A percentile compares a stretch with the other conserved stretches of the same genome.
Conservation (phyloP, 140 eudicot species). For the Anethum foeniculum region DNA sequence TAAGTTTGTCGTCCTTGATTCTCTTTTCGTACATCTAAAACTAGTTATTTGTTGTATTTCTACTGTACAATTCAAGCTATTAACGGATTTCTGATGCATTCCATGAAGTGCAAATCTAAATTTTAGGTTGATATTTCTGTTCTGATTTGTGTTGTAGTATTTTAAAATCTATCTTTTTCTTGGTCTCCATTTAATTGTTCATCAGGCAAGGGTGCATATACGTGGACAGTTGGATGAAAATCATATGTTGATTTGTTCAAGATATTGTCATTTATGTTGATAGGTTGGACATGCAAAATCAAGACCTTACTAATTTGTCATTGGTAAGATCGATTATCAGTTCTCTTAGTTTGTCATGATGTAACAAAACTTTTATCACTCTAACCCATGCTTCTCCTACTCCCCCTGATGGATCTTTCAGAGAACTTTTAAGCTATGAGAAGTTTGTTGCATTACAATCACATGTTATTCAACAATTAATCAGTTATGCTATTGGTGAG, state of each 20-base stretch:
- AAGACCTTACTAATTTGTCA: conserved; percentile 41
- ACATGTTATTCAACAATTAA: conserved; percentile 40
- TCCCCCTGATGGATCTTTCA: conserved; percentile 49
- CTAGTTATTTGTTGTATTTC: not conserved
- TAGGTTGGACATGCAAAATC: conserved; percentile 47
- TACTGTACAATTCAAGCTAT: not conserved
- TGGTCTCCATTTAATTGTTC: conserved; percentile 15
- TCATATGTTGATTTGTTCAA: conserved; percentile 24
- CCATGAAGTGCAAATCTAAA: not conserved
- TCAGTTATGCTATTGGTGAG: conserved; percentile 30
- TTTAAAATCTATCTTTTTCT: not conserved
- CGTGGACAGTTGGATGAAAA: conserved; percentile 11
- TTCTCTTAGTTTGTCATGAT: conserved; percentile 51
- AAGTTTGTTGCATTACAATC: conserved; percentile 45
- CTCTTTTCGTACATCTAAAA: not conserved
- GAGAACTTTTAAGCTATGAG: conserved; percentile 38
- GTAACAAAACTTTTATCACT: conserved; percentile 49
- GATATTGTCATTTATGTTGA: conserved; percentile 77
- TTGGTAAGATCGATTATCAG: conserved; percentile 42
- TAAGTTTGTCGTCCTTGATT: not conserved
- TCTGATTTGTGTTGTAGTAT: not conserved
- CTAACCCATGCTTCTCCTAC: conserved; percentile 66
- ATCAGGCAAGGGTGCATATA: conserved; percentile 19
- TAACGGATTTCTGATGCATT: not conserved
- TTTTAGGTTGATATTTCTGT: not conserved